Percentiles rank a stretch among this genome's conserved stretches.
Evolutionary conservation across 2,329 filamentous ascomycete genomes (phyloP).

Genomic region (Mycocentrospora acerina): DNA sequence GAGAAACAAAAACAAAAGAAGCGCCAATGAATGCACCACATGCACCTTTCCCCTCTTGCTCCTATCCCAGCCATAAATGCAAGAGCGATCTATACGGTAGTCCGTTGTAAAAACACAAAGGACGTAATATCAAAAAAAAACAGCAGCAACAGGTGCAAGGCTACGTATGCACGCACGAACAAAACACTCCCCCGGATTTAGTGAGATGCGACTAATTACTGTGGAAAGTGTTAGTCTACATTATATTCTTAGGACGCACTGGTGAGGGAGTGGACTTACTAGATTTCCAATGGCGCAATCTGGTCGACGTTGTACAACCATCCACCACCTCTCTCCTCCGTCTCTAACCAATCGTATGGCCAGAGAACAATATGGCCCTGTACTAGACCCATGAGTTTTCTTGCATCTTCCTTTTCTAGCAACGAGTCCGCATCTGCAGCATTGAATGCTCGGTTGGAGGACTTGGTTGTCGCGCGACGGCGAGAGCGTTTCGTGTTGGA

Average conservation of each 20-base stretch:
- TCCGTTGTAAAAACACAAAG: not conserved
- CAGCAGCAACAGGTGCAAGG: not conserved
- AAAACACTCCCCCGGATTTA: not conserved
- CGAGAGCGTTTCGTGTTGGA: conserved; percentile 46
- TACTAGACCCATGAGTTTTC: conserved; percentile 75
- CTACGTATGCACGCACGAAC: not conserved
- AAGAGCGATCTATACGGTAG: no score
- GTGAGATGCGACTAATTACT: not conserved
- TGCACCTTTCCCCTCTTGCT: no score
- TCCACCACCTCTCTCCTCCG: conserved; percentile 88
- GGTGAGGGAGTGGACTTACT: conserved; percentile 49
- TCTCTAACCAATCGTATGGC: conserved; percentile 85
- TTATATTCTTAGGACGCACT: not conserved
- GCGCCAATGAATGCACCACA: no score
- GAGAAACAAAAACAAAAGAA: no score
- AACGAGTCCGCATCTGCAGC: conserved; percentile 67
- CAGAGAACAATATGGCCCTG: conserved; percentile 90
- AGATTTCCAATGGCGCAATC: conserved; percentile 94
- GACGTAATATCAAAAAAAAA: not conserved
- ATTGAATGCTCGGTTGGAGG: conserved; percentile 64
- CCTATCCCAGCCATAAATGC: no score
- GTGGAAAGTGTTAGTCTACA: no score
- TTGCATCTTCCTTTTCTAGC: conserved; percentile 72
- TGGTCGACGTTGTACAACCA: conserved; percentile 98
- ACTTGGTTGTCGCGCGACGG: conserved; percentile 70